Base-by-base conservation (phyloP, 345 rosid species). In the Acer negundo region DNA sequence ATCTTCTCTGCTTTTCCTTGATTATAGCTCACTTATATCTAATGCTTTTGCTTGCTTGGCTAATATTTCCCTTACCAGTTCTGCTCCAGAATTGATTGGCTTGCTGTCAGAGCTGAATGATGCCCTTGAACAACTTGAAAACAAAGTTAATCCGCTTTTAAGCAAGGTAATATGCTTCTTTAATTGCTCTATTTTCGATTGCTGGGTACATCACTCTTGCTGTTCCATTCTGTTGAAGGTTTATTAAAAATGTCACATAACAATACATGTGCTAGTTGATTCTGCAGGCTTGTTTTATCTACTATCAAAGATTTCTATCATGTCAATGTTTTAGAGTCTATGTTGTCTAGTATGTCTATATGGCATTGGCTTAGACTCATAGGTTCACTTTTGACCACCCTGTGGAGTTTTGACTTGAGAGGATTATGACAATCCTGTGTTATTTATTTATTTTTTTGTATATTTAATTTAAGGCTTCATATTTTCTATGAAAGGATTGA, bases 31-130 rank as follows among this genome's bases (percentile, higher is more conserved):
- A 38, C 28, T 23, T 2, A 24, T 49, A 20, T 51, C 59, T 26
- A 13, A 62, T 71, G 35, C 24, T 68, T 26, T 15, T 68, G 38
- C 1, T 51, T 22, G 15, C 61, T 42, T 66, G 1, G 23, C 65
- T 76, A 7, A 42, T 67, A 10, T 56, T 26, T 75, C 49, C 58
- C 59, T 6, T 23, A 79, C 4, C 92, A 95, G 99, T 80, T 89
- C 97, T 86, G 98, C 97, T 51, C 99, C 99, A 68, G 99, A 95
- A 75, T 81, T 95, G 72, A 89, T 93, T 73, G 94, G 97, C 78
- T 85, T 95, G 79, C 88, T 91, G 77, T 90, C 94, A 38, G 99
- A 95, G 87, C 85, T 95, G 72, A 88, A 90, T 46, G 88, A 84
- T 81, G 85, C 98, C 42, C 77, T 87, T 20, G 91, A 89, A 49